Conservation (phyloP, 2,329 filamentous ascomycete genomes). For the Alternaria metachromatica region DNA sequence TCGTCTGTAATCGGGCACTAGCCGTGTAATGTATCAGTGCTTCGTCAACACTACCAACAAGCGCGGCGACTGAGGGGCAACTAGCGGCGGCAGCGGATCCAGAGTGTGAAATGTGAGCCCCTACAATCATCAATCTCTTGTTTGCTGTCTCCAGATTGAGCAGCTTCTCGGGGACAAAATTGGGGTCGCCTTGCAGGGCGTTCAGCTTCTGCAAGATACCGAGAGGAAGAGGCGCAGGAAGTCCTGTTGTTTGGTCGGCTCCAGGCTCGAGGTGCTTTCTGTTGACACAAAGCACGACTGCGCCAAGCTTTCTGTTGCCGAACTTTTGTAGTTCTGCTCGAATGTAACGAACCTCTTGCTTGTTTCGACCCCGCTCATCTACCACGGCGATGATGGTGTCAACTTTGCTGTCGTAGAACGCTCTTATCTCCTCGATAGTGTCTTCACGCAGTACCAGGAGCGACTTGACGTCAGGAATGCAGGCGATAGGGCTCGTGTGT, state of each 20-base stretch:
- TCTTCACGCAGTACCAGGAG: not conserved
- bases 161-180: no score
- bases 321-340: conserved; percentile 1
- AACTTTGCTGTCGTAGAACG: not conserved
- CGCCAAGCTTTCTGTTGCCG: conserved; percentile 1
- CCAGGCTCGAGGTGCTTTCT: not conserved
- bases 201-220: no score
- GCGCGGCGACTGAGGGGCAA: conserved; percentile 7
- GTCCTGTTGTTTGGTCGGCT: not conserved
- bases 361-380: not conserved
- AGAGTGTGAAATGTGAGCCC: conserved; percentile 8
- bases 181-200: not conserved
- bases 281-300: not conserved
- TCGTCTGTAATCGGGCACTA: not conserved
- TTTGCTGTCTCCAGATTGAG: no score
- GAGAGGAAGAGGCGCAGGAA: no score
- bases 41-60: conserved; percentile 4
- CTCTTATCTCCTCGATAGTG: not conserved
- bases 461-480: not conserved
- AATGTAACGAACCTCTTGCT: not conserved
- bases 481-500: not conserved
- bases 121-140: not conserved
- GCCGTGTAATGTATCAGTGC: not conserved
- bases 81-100: not conserved
- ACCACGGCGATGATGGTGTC: not conserved